These are phyloP conservation scores for Lindgomyces ingoldianus DNA, from an alignment of 495 filamentous ascomycete species.

Conservation along the genomic window DNA sequence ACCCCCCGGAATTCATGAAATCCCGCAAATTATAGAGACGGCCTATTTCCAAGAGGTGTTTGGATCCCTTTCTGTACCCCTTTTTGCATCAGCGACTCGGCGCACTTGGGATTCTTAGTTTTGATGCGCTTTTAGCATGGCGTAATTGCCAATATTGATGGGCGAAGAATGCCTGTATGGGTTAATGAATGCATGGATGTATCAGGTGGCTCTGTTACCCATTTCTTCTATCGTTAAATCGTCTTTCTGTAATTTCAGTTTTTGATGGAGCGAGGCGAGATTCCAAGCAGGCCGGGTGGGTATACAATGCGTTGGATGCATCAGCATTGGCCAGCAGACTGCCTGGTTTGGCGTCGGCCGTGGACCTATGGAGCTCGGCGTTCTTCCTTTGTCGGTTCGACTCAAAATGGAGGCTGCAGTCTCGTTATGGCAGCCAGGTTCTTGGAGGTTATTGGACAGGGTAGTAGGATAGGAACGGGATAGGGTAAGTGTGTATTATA, in stretches of 20 bases:
- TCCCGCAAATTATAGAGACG: constrained; percentile 9
- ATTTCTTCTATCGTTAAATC: neutral
- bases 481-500: neutral
- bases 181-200: constrained; percentile 6
- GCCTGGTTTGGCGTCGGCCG: neutral
- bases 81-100: constrained; percentile 33
- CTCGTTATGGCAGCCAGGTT: neutral
- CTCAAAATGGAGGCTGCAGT: neutral
- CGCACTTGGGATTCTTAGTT: constrained; percentile 3
- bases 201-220: neutral
- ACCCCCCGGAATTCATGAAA: constrained; percentile 44
- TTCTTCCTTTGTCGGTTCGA: neutral
- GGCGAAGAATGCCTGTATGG: neutral
- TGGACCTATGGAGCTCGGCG: constrained; percentile 3
- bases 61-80: neutral
- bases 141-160: constrained; percentile 9
- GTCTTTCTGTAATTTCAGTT: neutral
- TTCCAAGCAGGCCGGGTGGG: too few relatives aligned
- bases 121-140: constrained; percentile 18
- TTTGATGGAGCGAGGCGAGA: too few relatives aligned
- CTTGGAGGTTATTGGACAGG: neutral
- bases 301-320: constrained; percentile 16
- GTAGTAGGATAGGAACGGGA: neutral
- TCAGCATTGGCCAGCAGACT: constrained; percentile 11
- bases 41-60: neutral